These are phyloP conservation scores for Rhodamnia rubescens DNA, from an alignment of 345 rosid species.

Conservation along the genomic window DNA sequence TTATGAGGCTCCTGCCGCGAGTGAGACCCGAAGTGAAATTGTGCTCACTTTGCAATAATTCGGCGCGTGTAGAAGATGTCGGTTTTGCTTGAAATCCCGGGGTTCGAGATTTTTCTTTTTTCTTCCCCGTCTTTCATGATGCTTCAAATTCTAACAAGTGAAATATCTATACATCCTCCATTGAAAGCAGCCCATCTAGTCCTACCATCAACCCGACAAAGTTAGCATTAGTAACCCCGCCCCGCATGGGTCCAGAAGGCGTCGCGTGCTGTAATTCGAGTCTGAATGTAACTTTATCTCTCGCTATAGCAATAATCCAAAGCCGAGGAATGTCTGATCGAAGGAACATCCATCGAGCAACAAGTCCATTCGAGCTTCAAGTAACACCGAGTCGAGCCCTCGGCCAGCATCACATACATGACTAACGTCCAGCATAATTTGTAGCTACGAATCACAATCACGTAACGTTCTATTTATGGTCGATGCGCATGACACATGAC, in stretches of 20 bases:
- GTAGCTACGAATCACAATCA: not conserved
- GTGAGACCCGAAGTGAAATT: not conserved
- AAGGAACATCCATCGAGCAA: not conserved
- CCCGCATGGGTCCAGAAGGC: not conserved
- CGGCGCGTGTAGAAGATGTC: not conserved
- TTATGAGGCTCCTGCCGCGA: too few species aligned
- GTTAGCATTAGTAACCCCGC: not conserved
- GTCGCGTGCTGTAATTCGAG: not conserved
- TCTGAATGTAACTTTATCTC: too few species aligned
- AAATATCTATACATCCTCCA: not conserved
- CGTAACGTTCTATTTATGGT: not conserved
- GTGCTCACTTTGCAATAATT: not conserved
- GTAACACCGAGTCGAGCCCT: not conserved
- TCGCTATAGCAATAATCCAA: not conserved
- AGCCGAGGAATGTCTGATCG: not conserved
- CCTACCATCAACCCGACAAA: not conserved
- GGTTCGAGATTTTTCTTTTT: not conserved
- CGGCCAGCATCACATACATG: not conserved
- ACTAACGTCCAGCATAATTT: too few species aligned
- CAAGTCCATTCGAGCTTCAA: not conserved
- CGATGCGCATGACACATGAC: not conserved
- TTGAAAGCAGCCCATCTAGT: not conserved
- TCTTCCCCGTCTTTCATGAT: too few species aligned
- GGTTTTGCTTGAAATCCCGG: not conserved
- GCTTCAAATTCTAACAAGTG: not conserved